Conservation (phyloP, 176 grass and related monocot genomes). For the Aechmea fasciata region DNA sequence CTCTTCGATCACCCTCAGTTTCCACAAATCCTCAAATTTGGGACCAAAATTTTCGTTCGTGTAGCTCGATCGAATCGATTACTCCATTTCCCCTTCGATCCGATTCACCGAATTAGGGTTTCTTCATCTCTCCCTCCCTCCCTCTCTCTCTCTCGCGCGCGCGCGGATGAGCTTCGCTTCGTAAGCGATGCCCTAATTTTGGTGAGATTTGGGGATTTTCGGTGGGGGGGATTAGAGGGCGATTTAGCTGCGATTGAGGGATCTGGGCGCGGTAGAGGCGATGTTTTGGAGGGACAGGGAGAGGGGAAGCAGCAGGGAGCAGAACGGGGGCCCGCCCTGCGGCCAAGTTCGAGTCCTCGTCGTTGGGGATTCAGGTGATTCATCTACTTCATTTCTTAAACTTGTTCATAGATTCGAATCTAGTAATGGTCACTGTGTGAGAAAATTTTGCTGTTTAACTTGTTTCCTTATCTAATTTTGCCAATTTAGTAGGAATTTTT, state of each 20-base stretch:
- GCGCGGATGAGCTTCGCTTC: not conserved
- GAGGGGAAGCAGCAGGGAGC: constrained; percentile 43
- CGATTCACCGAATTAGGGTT: not conserved
- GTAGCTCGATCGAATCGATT: not conserved
- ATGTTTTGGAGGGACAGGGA: constrained; percentile 82
- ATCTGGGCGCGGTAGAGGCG: not conserved
- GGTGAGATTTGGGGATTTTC: not conserved
- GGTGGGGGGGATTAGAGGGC: too few relatives aligned
- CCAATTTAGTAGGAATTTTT: too few relatives aligned
- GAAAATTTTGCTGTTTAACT: too few relatives aligned
- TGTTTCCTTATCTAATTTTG: too few relatives aligned
- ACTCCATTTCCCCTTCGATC: not conserved
- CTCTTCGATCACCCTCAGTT: not conserved
- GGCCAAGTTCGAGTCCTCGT: constrained; percentile 86
- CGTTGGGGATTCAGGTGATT: constrained; percentile 75
- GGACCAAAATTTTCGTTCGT: not conserved
- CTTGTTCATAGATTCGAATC: not conserved
- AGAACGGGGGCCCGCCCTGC: constrained; percentile 54
- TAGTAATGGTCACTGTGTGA: too few relatives aligned
- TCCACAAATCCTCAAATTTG: not conserved
- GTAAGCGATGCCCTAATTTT: not conserved
- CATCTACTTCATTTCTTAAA: not conserved
- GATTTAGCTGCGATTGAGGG: not conserved
- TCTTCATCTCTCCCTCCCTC: not conserved
- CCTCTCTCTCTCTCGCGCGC: too few relatives aligned